Base-by-base conservation (phyloP, 2,329 filamentous ascomycete species). In the Fusarium albidum region DNA sequence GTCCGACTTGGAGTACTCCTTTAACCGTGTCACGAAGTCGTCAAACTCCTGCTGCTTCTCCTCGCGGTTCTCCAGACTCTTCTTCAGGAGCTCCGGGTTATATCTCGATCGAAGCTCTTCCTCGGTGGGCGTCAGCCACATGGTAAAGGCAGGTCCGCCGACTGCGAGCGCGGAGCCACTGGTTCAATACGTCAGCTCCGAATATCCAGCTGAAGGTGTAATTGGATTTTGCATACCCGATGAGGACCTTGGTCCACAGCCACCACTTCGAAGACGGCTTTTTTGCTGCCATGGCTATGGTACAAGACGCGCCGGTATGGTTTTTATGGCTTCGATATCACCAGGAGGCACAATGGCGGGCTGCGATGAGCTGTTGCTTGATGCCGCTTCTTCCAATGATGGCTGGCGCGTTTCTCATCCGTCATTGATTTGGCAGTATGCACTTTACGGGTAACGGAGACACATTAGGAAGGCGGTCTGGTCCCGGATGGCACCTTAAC, bases 71-170 rank as follows among this genome's bases (percentile, higher is more conserved):
- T 93, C 92, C n/a, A 96, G 78, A 57, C 90, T 92, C 69, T 90
- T 85, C 73, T 91, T 90, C 71, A 95, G 90, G n/a, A 99, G 83
- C 28, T 98, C 95, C 1, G 94, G 94, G 73, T 94, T 98, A 78
- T 98, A 98, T 74, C 83, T 86, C 78, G 91, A 81, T 80, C 96
- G 92, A 34, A 99, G 82, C 77, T 98, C 92, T 74, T 97, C 95
- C 66, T 97, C 92, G 11, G 90, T 89, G 3, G 95, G 95, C 38
- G 84, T 84, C 39, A 96, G 77, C 73, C 87, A 96, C 75, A 88
- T 84, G 35, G 94, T 89, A 46, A 98, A 78, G 13, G 89, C 88
- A 18, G 95, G 95, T 4, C 95, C 95, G 45, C 95, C 95, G 54
- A 97, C 81, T 68, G 86, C 88, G 65, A 95, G 80, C 39, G 81